Evolutionary conservation across 495 filamentous ascomycete genomes (phyloP), one percentile per base, ranked within the genome.

Genomic region (Xylaria grammica): DNA sequence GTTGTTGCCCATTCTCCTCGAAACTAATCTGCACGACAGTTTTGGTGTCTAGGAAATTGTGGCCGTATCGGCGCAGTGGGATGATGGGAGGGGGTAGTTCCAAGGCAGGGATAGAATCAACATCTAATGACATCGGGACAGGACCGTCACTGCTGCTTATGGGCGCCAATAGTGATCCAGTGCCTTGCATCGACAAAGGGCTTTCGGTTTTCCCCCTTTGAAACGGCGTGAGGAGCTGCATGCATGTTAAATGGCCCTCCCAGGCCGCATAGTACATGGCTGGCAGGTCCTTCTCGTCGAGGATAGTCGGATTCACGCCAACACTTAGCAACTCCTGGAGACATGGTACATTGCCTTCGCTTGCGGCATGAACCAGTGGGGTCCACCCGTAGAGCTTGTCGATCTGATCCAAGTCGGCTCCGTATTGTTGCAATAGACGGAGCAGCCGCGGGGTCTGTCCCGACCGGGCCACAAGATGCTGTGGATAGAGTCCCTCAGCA

Each of bases 341-440:
- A 70, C 93, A 97, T 45, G 89, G 86, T 19, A 97, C 90, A 71
- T 95, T 96, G 27, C 95, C 95, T 82, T 99, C 95, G 70, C 94
- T 97, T 11, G 94, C 95, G 11, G 95, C 94, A 75, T 99, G 94
- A 67, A 99, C 95, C 1, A 99, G 78, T 1, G 95, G 93, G 3
- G 95, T 98, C 95, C 95, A 99, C 62, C 94, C 92, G 62, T 98
- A 97, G 15, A 99, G 81, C 75, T 96, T 97, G 75, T 99, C 95
- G 34, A 89, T 81, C 74, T 98, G 93, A 74, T 99, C 85, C 27
- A 98, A 82, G 72, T 98, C 89, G n/a, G 92, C 95, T 8, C 93
- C 93, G 71, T 96, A 92, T 36, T 89, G 78, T 72, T 94, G 88
- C 22, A 99, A 81, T 29, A 97, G 80, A 30, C 93, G 78, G 0